phyloP scores from a whole-genome alignment of 495 filamentous ascomycete species.

The Lentithecium fluviatile region DNA sequence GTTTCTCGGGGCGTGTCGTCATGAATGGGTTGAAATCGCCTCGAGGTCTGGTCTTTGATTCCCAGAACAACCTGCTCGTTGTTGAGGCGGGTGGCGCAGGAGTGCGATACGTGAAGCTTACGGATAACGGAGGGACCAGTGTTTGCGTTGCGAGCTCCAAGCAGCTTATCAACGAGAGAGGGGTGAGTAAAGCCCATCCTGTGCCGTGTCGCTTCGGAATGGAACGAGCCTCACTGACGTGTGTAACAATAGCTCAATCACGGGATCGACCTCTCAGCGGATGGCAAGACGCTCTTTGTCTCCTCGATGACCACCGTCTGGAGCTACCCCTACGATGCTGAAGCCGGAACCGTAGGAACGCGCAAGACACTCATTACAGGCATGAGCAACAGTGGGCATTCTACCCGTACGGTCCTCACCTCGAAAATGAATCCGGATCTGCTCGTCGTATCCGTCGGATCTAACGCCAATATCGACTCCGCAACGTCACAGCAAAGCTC shows the following conservation, averaged over 20 bases:
- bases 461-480: conserved; percentile 57
- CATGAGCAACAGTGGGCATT: conserved; percentile 60
- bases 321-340: conserved; percentile 58
- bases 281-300: conserved; percentile 62
- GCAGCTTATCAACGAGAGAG: conserved; percentile 39
- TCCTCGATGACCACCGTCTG: conserved; percentile 56
- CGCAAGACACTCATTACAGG: conserved; percentile 52
- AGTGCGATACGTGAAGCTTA: conserved; percentile 49
- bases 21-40: conserved; percentile 53
- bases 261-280: conserved; percentile 60
- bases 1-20: conserved; percentile 57
- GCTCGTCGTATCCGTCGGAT: conserved; percentile 63
- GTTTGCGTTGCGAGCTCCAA: conserved; percentile 36
- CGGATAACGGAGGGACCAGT: conserved; percentile 53
- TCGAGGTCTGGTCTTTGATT: conserved; percentile 60
- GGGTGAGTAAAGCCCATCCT: conserved; percentile 20
- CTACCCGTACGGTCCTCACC: conserved; percentile 60
- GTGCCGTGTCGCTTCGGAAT: background rate
- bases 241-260: conserved; percentile 55
- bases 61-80: conserved; percentile 57
- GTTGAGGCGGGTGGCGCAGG: conserved; percentile 55
- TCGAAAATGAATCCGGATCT: conserved; percentile 51
- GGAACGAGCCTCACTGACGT: background rate
- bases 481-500: conserved; percentile 46
- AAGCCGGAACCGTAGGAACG: conserved; percentile 39